These are phyloP conservation scores for Hymenoscyphus occultus DNA, from an alignment of 2,329 filamentous ascomycete genomes.

Conservation along the genomic window DNA sequence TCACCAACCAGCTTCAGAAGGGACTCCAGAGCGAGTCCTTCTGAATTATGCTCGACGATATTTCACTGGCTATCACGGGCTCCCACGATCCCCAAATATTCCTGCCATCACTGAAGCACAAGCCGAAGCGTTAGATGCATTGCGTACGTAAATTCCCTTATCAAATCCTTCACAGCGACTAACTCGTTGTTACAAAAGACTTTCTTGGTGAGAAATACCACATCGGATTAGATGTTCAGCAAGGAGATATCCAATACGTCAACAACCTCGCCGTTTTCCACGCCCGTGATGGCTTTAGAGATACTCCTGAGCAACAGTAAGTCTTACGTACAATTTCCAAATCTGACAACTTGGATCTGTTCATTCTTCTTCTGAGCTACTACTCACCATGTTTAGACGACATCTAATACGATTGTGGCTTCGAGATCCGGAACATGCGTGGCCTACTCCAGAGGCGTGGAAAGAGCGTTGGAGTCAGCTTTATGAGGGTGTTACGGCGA, in stretches of 20 bases:
- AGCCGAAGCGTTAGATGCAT: conserved; percentile 44
- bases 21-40: conserved; percentile 50
- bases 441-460: conserved; percentile 40
- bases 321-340: conserved; percentile 6
- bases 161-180: background rate
- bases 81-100: conserved; percentile 52
- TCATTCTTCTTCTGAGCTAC: background rate
- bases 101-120: conserved; percentile 50
- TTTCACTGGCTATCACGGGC: conserved; percentile 55
- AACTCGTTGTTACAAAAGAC: conserved; percentile 22
- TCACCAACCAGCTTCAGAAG: conserved; percentile 48
- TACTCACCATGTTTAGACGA: conserved; percentile 27
- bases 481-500: conserved; percentile 50
- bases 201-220: conserved; percentile 41
- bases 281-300: conserved; percentile 43
- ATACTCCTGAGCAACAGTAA: conserved; percentile 37
- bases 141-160: conserved; percentile 27
- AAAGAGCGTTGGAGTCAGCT: conserved; percentile 48
- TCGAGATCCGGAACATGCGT: conserved; percentile 42
- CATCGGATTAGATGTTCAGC: conserved; percentile 39
- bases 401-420: conserved; percentile 48
- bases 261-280: conserved; percentile 50
- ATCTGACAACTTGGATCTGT: background rate
- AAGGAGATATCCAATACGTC: conserved; percentile 44
- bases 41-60: conserved; percentile 59